A percentile compares a stretch with the other conserved stretches of the same genome.
phyloP scores from a whole-genome alignment of 208 protist species.

The Perkinsela sp. region DNA sequence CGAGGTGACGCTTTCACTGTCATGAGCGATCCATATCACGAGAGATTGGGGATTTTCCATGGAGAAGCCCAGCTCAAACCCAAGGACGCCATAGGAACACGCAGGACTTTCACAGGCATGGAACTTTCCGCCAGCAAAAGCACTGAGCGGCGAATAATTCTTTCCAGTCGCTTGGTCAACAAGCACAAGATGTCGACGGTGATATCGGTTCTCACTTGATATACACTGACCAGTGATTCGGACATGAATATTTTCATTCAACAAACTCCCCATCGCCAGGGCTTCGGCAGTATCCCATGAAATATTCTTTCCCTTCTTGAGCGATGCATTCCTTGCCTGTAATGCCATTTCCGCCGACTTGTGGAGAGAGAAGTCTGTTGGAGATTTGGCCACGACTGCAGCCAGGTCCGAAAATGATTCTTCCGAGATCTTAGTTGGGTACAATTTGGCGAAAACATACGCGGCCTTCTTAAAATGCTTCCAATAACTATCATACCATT shows the following conservation, averaged over 20 bases:
- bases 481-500: neutral
- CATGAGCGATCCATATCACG: constrained; percentile 94
- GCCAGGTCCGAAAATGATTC: neutral
- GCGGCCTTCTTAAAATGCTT: neutral
- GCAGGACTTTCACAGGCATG: constrained; percentile 71
- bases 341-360: constrained; percentile 39
- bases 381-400: constrained; percentile 7
- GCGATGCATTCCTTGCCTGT: constrained; percentile 26
- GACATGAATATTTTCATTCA: constrained; percentile 75
- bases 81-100: constrained; percentile 84
- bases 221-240: constrained; percentile 78
- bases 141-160: constrained; percentile 29
- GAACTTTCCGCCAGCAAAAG: constrained; percentile 11
- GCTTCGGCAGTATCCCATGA: constrained; percentile 80
- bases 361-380: constrained; percentile 44
- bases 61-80: constrained; percentile 81
- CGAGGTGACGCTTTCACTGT: constrained; percentile 92
- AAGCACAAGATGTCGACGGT: constrained; percentile 80
- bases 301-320: constrained; percentile 32
- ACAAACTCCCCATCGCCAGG: constrained; percentile 71
- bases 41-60: constrained; percentile 73
- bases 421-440: neutral
- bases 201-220: constrained; percentile 80
- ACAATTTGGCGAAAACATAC: neutral
- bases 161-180: constrained; percentile 54